Conservation (phyloP, 1,284 basidiomycete genomes). For the Thelephora terrestris region DNA sequence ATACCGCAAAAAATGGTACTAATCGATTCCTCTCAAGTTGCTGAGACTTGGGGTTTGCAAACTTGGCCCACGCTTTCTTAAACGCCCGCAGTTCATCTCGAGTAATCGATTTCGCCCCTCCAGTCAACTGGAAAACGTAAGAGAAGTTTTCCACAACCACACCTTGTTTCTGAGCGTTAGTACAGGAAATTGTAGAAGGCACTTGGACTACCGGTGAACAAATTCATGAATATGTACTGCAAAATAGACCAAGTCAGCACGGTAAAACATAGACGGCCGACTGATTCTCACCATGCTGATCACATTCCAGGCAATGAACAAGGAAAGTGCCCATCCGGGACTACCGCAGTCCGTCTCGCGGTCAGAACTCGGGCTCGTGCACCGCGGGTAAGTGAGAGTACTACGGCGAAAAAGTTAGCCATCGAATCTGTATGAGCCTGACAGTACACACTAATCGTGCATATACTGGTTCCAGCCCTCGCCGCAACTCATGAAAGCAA, state of each 20-base stretch:
- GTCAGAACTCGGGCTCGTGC: constrained; percentile 52
- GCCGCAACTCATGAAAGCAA: constrained; percentile 67
- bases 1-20: constrained; percentile 74
- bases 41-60: constrained; percentile 72
- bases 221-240: constrained; percentile 91
- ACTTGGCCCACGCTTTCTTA: constrained; percentile 91
- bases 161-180: constrained; percentile 32
- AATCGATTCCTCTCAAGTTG: constrained; percentile 68
- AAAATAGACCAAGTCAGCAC: constrained; percentile 5
- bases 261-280: neutral
- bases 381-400: constrained; percentile 70
- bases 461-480: constrained; percentile 94
- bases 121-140: constrained; percentile 86
- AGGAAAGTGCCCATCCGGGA: constrained; percentile 69
- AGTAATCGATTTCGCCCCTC: constrained; percentile 75
- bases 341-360: constrained; percentile 87
- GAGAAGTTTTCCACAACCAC: constrained; percentile 96
- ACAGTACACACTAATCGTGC: constrained; percentile 77
- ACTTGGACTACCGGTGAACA: constrained; percentile 65
- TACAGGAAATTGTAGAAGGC: constrained; percentile 3
- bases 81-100: constrained; percentile 87
- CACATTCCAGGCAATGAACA: constrained; percentile 96
- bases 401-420: constrained; percentile 27
- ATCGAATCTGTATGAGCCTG: neutral
- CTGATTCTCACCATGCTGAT: constrained; percentile 75